Percentiles rank a stretch among this genome's conserved stretches.
Evolutionary conservation across 768 basidiomycete species (phyloP).

Genomic region (Rhodotorula paludigena): DNA sequence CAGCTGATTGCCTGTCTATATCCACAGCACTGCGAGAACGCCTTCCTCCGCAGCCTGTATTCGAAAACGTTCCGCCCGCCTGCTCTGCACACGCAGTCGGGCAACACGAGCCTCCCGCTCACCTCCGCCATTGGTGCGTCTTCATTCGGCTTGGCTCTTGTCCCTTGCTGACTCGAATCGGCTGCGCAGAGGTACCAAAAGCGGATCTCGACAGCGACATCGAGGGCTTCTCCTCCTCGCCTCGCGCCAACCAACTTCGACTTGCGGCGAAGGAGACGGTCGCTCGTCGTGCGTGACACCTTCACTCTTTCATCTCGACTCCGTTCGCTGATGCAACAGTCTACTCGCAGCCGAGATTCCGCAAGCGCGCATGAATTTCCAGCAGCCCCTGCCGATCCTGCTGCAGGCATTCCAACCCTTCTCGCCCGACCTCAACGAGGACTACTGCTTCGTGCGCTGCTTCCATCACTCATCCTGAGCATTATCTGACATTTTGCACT

Average conservation of each 20-base stretch:
- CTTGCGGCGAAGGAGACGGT: conserved; percentile 38
- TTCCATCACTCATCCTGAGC: too few species aligned
- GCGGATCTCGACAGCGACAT: conserved; percentile 37
- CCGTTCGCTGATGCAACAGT: too few species aligned
- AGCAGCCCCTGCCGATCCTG: conserved; percentile 40
- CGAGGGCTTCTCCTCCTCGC: conserved; percentile 35
- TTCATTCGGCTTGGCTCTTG: too few species aligned
- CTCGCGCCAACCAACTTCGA: conserved; percentile 36
- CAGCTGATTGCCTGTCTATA: neutral
- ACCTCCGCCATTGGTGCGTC: conserved; percentile 33
- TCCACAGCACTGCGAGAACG: conserved; percentile 43
- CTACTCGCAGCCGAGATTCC: neutral
- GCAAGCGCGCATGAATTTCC: conserved; percentile 20
- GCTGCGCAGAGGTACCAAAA: conserved; percentile 32
- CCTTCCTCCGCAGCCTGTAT: conserved; percentile 41
- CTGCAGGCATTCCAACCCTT: conserved; percentile 67
- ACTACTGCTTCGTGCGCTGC: conserved; percentile 52
- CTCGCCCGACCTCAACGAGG: conserved; percentile 54
- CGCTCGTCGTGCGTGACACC: neutral
- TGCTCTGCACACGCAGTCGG: neutral
- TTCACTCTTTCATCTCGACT: neutral
- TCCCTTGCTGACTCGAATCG: neutral
- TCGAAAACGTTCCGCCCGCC: conserved; percentile 38
- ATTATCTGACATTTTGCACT: neutral
- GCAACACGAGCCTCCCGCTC: conserved; percentile 6